Conservation (phyloP, 805 yeast species). For the Candida vaughaniae region DNA sequence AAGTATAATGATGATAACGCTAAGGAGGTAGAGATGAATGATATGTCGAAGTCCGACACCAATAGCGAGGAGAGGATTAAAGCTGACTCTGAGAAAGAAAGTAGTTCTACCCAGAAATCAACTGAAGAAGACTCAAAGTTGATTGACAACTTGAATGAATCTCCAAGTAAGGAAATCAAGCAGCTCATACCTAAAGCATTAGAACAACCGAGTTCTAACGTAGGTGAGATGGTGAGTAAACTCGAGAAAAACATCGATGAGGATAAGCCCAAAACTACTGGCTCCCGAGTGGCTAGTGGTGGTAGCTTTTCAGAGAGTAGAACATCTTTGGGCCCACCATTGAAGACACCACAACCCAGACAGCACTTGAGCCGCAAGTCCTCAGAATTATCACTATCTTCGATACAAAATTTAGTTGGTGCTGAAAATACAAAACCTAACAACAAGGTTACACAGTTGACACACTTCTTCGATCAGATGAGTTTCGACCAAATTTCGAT, state of each 20-base stretch:
- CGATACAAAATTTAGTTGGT: slow-evolving; percentile 3
- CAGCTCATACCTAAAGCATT: slow-evolving; percentile 22
- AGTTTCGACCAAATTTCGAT: slow-evolving; percentile 77
- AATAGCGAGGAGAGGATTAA: slow-evolving; percentile 7
- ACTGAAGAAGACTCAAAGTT: slow-evolving; percentile 2
- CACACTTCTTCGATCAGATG: slow-evolving; percentile 67
- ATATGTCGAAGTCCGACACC: slow-evolving; percentile 14
- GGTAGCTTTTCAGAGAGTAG: neutral
- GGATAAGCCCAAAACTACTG: slow-evolving; percentile 7
- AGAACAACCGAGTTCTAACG: slow-evolving; percentile 16
- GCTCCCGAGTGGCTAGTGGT: slow-evolving; percentile 1
- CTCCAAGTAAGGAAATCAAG: slow-evolving; percentile 15
- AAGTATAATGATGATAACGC: slow-evolving; percentile 27
- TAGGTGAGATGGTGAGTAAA: slow-evolving; percentile 23
- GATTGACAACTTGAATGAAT: slow-evolving; percentile 14
- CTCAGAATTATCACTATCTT: slow-evolving; percentile 15
- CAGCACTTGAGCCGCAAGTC: slow-evolving; percentile 11
- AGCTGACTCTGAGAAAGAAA: neutral
- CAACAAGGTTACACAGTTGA: slow-evolving; percentile 56
- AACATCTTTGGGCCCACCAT: neutral
- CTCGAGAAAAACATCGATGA: slow-evolving; percentile 26
- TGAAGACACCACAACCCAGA: slow-evolving; percentile 5
- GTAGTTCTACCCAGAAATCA: neutral
- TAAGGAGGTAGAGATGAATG: slow-evolving; percentile 19
- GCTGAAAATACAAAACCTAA: neutral